Base-by-base conservation (phyloP, 2,329 filamentous ascomycete genomes). In the Penicillium sp. region DNA sequence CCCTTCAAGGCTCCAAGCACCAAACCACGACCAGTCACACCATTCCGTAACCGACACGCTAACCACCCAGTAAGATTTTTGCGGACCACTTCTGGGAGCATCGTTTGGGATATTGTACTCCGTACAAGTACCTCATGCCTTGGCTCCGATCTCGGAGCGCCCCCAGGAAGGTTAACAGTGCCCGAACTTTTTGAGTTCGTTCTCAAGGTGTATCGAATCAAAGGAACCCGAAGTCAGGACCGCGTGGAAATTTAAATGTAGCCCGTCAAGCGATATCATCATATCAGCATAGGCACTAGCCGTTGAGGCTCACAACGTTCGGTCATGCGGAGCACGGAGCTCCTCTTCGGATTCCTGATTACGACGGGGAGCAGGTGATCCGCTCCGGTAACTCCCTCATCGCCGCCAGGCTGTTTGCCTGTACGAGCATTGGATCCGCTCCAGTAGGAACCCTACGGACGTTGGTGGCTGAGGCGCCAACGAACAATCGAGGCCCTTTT, bases 131-230 rank as follows among this genome's bases (percentile, higher is more conserved):
- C 35, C 14, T 54, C 27, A 47, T 49, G 49, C n/a, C 43, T 58
- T 37, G 35, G 35, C 59, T 63, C 61, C 61, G 61, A 63, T 51
- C 56, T 63, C 61, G 61, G 61, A 63, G 59, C 33, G 50, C n/a
- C 33, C 22, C 9, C 24, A 35, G 18, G 13, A 24, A 36, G 7
- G 27, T n/a, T 19, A 36, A 53, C 27, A 44, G 37, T 56, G 54
- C 51, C 59, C 56, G 53, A 61, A 51, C 24, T 56, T 56, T 52
- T 24, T 39, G 54, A 18, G 37, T 60, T 50, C 3, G 46, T 36
- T 22, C 35, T 18, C 36, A 18, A 35, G 22, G 35, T 19, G 37
- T 27, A 18, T 33, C 37, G 46, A 50, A 50, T 24, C 18, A 50
- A 24, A 35, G 27, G 22, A n/a, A 35, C 49, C 6, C 35, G 11